Base-by-base conservation (phyloP, 345 rosid species). In the Eucalyptus pauciflora region DNA sequence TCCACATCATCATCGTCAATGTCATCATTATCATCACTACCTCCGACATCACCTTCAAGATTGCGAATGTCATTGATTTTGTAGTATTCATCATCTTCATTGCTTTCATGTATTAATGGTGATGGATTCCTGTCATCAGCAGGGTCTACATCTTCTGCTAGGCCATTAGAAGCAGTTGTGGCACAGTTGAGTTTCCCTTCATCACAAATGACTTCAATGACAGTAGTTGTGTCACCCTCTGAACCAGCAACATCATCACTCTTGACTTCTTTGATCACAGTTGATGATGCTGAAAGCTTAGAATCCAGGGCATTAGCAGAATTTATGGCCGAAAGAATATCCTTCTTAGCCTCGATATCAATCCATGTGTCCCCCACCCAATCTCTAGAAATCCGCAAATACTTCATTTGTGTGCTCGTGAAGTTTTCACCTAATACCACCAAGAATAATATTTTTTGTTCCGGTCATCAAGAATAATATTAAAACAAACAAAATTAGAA, bases 311-410 rank as follows among this genome's bases (percentile, higher is more conserved):
- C 91, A 89, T 83, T 46, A 76, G 89, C 87, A 71, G 92, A 79
- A 71, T 94, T 91, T 91, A 96, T 91, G 87, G 89, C 91, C n/a
- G 97, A 92, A 79, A 93, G 92, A 90, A 98, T 91, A 58, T 95
- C 94, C 3, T 94, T 95, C 90, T 93, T 95, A 48, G 95, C 91
- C 91, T 92, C 92, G 31, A 97, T 91, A 87, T 94, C 97, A 89
- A 96, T 91, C 99, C 99, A 98, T 54, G 89, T 90, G 89, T 94
- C 94, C 60, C 96, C 96, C 80, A 93, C 91, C 98, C 98, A 96
- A 91, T 98, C 99, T 90, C 93, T 93, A 89, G 99, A 95, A 91
- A 93, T 92, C 88, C 99, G 93, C 79, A 94, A 87, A 91, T 94
- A 93, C 92, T 93, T 96, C 89, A 89, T 94, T 86, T 90, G 90